Conservation (phyloP, 2,329 filamentous ascomycete species). For the Arthrobotrys iridis region DNA sequence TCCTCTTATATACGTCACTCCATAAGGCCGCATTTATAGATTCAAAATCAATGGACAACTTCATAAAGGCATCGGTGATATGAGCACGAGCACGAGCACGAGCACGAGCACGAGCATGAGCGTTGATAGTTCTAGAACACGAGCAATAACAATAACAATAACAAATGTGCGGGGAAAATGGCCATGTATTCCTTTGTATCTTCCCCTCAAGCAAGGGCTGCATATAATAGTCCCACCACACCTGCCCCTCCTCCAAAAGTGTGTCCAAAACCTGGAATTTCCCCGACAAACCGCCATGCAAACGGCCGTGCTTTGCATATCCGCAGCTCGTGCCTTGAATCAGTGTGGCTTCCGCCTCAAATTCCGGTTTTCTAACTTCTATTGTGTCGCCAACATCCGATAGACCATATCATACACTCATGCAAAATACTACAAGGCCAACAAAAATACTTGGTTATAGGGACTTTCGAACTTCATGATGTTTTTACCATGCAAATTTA, state of each 20-base stretch:
- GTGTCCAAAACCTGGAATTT: slow-evolving; percentile 43
- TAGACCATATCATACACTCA: slow-evolving; percentile 15
- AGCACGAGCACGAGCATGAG: not conserved
- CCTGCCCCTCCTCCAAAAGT: slow-evolving; percentile 7
- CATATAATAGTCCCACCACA: slow-evolving; percentile 49
- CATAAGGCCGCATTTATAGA: not conserved
- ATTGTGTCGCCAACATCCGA: too few species aligned
- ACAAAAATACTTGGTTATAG: not conserved
- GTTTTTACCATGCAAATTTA: slow-evolving; percentile 69
- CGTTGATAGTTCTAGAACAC: slow-evolving; percentile 6
- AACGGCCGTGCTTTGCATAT: slow-evolving; percentile 25
- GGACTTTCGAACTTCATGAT: not conserved
- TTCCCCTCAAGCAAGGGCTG: slow-evolving; percentile 33
- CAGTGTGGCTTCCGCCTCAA: slow-evolving; percentile 22
- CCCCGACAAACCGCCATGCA: slow-evolving; percentile 22
- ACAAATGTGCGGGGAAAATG: too few species aligned
- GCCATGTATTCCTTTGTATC: slow-evolving; percentile 24
- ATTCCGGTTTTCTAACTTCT: slow-evolving; percentile 32
- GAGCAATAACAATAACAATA: too few species aligned
- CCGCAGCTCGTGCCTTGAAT: slow-evolving; percentile 9
- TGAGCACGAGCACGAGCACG: not conserved
- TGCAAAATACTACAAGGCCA: not conserved
- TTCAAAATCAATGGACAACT: too few species aligned
- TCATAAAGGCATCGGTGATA: not conserved
- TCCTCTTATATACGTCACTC: not conserved